Evolutionary conservation across 2,329 filamentous ascomycete species (phyloP), one percentile per base, ranked within the genome.

Genomic region (Paraphaeosphaeria minitans): DNA sequence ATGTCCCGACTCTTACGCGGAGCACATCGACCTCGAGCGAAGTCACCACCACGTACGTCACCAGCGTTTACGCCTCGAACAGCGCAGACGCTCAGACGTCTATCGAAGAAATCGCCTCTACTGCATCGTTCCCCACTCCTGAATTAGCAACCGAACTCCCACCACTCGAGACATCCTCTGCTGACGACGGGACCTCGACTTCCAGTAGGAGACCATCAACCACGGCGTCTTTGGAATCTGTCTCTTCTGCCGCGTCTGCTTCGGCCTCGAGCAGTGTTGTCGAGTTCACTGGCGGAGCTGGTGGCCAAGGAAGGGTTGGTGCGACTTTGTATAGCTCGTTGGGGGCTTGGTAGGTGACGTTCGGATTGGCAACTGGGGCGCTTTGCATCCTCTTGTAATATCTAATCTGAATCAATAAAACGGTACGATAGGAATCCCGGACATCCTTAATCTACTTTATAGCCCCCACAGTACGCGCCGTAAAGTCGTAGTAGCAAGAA

Each of bases 1-100:
- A 56, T 24, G 55, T 56, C 31, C 47, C 37, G 14, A 39, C 21
- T 14, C 29, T 56, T 12, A 45, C 55, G 4, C 46, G 41, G 16
- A 56, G 55, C 47, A 51, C 46, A 42, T 19, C 47, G 4, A 56
- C 55, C 24, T 56, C 55, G 27, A 56, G 55, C 39, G 29, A 31
- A 22, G 47, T 56, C 21, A 56, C 46, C 13, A 52, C 47, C 16
- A 51, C 47, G 16, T 39, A 39, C 22, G 37, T 39, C 37, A 22
- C 42, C 16, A 16, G 47, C 50, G 10, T 56, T 14, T 56, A 51
- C 19, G 55, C 55, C 13, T 41, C 55, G 13, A 46, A 51, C n/a
- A 56, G 55, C 27, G 55, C 55, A 9, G 39, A 51, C 21, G 55
- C 55, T 3, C 24, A 42, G 31, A 45, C 47, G 21, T 52, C 55